Evolutionary conservation across 352 stramenopile genomes (phyloP).

Genomic region (Globisporangium carolinianum): DNA sequence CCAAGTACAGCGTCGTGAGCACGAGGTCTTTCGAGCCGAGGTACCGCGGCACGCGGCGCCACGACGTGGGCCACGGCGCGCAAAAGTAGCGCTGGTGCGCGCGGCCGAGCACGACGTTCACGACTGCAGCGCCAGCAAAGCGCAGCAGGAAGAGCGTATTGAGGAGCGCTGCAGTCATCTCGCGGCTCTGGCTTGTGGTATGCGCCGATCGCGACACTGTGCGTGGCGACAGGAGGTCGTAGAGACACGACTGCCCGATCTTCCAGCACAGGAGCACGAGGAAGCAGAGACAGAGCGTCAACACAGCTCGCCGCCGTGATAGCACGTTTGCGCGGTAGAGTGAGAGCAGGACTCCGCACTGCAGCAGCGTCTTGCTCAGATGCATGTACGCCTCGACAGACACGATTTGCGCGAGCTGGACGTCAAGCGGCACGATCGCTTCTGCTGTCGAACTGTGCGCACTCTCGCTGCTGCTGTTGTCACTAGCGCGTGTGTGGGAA

Average conservation of each 20-base stretch:
- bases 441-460: not conserved
- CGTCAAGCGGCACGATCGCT: not conserved
- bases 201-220: not conserved
- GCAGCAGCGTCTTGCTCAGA: slow-evolving; percentile 34
- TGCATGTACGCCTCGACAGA: slow-evolving; percentile 24
- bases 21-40: slow-evolving; percentile 60
- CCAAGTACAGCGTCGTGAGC: slow-evolving; percentile 48
- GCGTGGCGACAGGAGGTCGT: slow-evolving; percentile 17
- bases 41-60: slow-evolving; percentile 45
- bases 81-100: slow-evolving; percentile 52
- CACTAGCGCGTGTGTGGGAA: not conserved
- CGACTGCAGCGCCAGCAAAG: slow-evolving; percentile 16
- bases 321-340: slow-evolving; percentile 26
- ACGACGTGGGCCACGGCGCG: slow-evolving; percentile 31
- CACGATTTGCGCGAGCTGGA: slow-evolving; percentile 14
- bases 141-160: slow-evolving; percentile 41
- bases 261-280: slow-evolving; percentile 38
- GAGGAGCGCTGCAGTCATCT: slow-evolving; percentile 31
- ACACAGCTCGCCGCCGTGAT: slow-evolving; percentile 22
- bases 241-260: slow-evolving; percentile 39
- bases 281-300: slow-evolving; percentile 36
- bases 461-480: not conserved
- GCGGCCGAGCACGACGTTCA: slow-evolving; percentile 31
- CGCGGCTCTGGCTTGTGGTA: not conserved
- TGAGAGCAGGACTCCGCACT: slow-evolving; percentile 42